A percentile compares a stretch with the other conserved stretches of the same genome.
phyloP scores from a whole-genome alignment of 2,329 filamentous ascomycete genomes.

The Cordyceps cateniannulata region DNA sequence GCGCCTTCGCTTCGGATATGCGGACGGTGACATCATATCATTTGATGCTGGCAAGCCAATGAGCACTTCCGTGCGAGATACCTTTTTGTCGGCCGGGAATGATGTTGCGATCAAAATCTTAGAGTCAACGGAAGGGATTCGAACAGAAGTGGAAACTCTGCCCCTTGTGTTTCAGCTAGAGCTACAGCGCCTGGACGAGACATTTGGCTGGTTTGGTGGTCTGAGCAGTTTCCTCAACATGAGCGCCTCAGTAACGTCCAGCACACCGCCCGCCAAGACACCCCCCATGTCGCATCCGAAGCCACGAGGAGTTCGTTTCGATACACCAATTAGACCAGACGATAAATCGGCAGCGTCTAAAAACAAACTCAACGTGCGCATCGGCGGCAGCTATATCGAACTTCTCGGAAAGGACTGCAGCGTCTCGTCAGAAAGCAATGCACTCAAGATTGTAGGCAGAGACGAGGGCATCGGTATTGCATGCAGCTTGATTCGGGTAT shows the following conservation, averaged over 20 bases:
- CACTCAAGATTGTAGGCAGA: slow-evolving; percentile 73
- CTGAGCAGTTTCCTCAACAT: slow-evolving; percentile 87
- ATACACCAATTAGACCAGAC: slow-evolving; percentile 43
- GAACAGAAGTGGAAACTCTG: slow-evolving; percentile 65
- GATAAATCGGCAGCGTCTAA: slow-evolving; percentile 41
- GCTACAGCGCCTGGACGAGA: slow-evolving; percentile 75
- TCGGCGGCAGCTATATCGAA: slow-evolving; percentile 70
- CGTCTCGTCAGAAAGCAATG: slow-evolving; percentile 67
- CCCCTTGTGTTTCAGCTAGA: slow-evolving; percentile 73
- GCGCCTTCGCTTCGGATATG: slow-evolving; percentile 57
- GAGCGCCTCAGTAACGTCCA: slow-evolving; percentile 75
- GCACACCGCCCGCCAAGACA: slow-evolving; percentile 43
- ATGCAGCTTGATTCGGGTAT: slow-evolving; percentile 68
- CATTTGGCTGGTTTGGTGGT: slow-evolving; percentile 82
- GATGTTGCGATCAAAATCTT: slow-evolving; percentile 51
- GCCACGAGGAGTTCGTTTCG: slow-evolving; percentile 51
- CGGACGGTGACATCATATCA: slow-evolving; percentile 55
- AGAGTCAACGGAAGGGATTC: slow-evolving; percentile 37
- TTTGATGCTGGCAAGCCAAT: slow-evolving; percentile 54
- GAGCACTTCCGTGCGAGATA: slow-evolving; percentile 53
- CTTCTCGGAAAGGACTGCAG: slow-evolving; percentile 74
- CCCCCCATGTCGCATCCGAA: slow-evolving; percentile 33
- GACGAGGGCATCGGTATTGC: slow-evolving; percentile 65
- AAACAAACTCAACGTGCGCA: slow-evolving; percentile 67
- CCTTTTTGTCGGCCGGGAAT: slow-evolving; percentile 49